Conservation (phyloP, 2,329 filamentous ascomycete genomes). For the Nemania sp. region DNA sequence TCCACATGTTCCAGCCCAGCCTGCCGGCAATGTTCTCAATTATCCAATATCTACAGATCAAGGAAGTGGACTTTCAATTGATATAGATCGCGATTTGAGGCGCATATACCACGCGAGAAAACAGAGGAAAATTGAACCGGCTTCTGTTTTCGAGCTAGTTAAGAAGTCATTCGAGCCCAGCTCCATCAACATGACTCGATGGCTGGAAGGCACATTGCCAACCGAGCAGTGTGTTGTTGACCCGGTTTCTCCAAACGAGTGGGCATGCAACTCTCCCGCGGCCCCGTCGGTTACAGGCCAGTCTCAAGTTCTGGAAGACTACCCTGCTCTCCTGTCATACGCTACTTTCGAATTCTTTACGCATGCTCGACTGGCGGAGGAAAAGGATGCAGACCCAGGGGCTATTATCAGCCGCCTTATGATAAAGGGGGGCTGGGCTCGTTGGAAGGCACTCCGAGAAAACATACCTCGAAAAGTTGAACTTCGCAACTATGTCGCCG, state of each 20-base stretch:
- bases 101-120: neutral
- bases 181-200: neutral
- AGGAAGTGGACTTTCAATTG: neutral
- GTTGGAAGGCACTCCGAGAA: too few relatives aligned
- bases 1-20: too few relatives aligned
- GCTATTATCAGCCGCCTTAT: neutral
- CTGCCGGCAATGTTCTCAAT: too few relatives aligned
- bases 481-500: too few relatives aligned
- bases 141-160: neutral
- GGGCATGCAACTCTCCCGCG: neutral
- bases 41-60: neutral
- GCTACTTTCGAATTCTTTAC: neutral
- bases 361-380: neutral
- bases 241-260: neutral
- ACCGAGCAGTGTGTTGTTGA: neutral
- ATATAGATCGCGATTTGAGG: neutral
- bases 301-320: neutral
- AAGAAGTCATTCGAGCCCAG: neutral
- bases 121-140: neutral
- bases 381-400: neutral
- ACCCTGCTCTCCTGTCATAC: slow-evolving; percentile 1
- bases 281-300: neutral
- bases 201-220: neutral
- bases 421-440: too few relatives aligned
- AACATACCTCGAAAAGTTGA: too few relatives aligned